Conservation (phyloP, 495 filamentous ascomycete species). For the Penicillium canariense region DNA sequence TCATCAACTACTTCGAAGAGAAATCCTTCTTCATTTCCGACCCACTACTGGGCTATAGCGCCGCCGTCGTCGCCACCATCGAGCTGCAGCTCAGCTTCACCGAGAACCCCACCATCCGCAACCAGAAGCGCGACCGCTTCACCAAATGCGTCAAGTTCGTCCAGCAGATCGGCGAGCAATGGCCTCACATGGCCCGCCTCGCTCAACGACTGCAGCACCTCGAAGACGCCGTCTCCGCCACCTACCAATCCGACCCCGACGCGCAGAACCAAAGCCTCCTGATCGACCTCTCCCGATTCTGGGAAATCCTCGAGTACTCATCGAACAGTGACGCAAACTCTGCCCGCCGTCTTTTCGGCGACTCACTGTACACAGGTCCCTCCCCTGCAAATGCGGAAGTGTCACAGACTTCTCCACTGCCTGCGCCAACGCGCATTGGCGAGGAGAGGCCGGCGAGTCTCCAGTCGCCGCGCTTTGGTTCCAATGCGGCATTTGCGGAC, state of each 20-base stretch:
- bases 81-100: constrained; percentile 50
- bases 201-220: constrained; percentile 43
- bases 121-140: constrained; percentile 45
- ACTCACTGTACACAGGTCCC: constrained; percentile 33
- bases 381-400: constrained; percentile 34
- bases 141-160: constrained; percentile 48
- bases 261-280: constrained; percentile 44
- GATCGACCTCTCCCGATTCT: constrained; percentile 49
- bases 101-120: constrained; percentile 33
- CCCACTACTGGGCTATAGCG: constrained; percentile 48
- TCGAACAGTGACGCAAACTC: constrained; percentile 44
- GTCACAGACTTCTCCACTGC: constrained; percentile 44
- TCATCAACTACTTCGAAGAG: constrained; percentile 47
- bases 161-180: constrained; percentile 36
- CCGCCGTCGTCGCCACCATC: constrained; percentile 49
- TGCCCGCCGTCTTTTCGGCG: constrained; percentile 41
- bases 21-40: constrained; percentile 44
- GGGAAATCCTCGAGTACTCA: constrained; percentile 51
- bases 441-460: constrained; percentile 21
- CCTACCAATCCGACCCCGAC: constrained; percentile 39
- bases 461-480: constrained; percentile 12
- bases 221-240: constrained; percentile 45
- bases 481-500: constrained; percentile 14
- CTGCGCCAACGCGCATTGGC: constrained; percentile 41
- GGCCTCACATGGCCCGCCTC: constrained; percentile 49